Evolutionary conservation across 108 stramenopile genomes (phyloP).

Genomic region (Skeletonema marinoi): DNA sequence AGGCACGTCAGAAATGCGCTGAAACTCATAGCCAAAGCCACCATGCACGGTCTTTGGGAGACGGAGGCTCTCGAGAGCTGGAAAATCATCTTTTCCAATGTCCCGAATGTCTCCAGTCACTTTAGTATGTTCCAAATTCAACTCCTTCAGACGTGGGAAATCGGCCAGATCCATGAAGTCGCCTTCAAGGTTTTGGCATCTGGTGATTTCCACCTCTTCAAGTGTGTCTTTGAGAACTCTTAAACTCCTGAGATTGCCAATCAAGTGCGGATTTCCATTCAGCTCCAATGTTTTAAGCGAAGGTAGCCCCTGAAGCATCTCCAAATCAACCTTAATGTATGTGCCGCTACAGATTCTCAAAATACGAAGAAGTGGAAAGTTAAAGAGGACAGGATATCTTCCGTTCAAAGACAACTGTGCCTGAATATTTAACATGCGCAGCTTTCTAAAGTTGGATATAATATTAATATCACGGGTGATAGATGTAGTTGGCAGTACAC

Average conservation of each 20-base stretch:
- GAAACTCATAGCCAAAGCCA: not conserved
- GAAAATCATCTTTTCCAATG: not conserved
- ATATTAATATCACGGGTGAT: not conserved
- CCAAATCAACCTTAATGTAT: not conserved
- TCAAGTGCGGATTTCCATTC: not conserved
- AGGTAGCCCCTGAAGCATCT: not conserved
- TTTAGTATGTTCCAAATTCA: not conserved
- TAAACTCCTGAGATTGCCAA: not conserved
- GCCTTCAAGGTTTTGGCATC: not conserved
- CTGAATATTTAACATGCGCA: not conserved
- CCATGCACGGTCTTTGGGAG: not conserved
- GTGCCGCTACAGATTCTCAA: no score
- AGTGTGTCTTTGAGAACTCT: not conserved
- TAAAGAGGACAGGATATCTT: not conserved
- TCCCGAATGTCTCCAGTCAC: not conserved
- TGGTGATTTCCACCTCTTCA: not conserved
- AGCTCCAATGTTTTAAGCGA: not conserved
- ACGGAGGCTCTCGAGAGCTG: not conserved
- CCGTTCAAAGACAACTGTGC: no score
- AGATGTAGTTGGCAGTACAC: conserved; percentile 2
- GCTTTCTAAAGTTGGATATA: not conserved
- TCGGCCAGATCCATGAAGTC: conserved; percentile 13
- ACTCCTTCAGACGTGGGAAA: not conserved
- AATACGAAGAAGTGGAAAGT: not conserved
- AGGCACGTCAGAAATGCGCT: not conserved